Evolutionary conservation across 1,284 basidiomycete genomes (phyloP).

Genomic region (Malassezia dermatis): DNA sequence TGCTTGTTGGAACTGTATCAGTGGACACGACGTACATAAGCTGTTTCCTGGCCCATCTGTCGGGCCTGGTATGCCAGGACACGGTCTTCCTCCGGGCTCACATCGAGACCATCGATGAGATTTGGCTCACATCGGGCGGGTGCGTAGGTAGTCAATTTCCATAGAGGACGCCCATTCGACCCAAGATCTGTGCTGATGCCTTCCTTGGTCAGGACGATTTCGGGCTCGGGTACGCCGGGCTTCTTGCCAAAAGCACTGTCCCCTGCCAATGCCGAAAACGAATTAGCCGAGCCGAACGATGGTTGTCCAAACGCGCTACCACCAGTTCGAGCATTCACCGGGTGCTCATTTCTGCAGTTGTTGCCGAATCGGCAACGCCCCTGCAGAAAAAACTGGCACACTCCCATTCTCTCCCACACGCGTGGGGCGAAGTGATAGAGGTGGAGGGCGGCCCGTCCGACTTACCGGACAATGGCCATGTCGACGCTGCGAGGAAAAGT

Average conservation of each 20-base stretch:
- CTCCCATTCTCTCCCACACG: constrained; percentile 4
- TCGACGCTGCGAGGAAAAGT: constrained; percentile 9
- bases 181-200: constrained; percentile 14
- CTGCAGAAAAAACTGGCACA: constrained; percentile 18
- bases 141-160: constrained; percentile 12
- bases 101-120: constrained; percentile 12
- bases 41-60: constrained; percentile 4
- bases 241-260: not conserved
- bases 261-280: not conserved
- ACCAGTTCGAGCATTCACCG: not conserved
- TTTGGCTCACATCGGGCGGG: constrained; percentile 17
- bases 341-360: constrained; percentile 16
- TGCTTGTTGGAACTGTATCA: constrained; percentile 2
- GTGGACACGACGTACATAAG: constrained; percentile 1
- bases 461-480: not conserved
- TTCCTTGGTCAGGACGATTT: constrained; percentile 12
- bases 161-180: constrained; percentile 14
- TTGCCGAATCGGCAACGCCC: constrained; percentile 16
- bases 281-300: not conserved
- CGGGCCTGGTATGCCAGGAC: constrained; percentile 12
- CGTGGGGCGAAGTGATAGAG: not conserved
- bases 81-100: constrained; percentile 15
- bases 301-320: constrained; percentile 9
- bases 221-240: constrained; percentile 6
- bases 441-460: not conserved